Percentiles rank a stretch among this genome's conserved stretches.
Conservation (phyloP, 2,329 filamentous ascomycete species). For the Pseudocercospora musae region DNA sequence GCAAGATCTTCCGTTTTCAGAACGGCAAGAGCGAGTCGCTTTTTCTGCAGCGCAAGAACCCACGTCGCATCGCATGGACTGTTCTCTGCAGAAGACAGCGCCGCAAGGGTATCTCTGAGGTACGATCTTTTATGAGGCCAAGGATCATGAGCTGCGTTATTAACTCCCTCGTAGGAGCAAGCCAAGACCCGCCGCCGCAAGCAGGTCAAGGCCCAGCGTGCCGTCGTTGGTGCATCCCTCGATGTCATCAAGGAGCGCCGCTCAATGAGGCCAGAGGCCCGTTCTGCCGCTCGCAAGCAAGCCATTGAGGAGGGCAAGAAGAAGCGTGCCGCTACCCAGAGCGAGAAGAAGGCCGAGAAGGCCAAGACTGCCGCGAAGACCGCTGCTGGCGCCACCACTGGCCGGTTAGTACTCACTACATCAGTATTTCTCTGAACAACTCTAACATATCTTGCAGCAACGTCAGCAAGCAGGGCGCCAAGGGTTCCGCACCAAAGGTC, state of each 20-base stretch:
- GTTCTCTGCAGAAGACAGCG: constrained; percentile 97
- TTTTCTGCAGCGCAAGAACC: constrained; percentile 99
- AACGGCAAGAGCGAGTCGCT: constrained; percentile 99
- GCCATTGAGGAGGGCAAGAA: constrained; percentile 99
- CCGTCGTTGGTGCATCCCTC: constrained; percentile 97
- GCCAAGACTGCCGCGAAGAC: constrained; percentile 87
- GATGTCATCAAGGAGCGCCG: constrained; percentile 99
- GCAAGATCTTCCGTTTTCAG: constrained; percentile 99
- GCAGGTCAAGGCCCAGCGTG: constrained; percentile 97
- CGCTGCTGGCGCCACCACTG: constrained; percentile 68
- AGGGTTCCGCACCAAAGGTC: constrained; percentile 84
- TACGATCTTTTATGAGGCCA: constrained; percentile 52
- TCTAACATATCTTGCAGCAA: constrained; percentile 52
- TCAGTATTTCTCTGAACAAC: background rate
- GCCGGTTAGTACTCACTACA: constrained; percentile 40
- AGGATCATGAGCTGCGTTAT: constrained; percentile 5
- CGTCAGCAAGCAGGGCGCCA: constrained; percentile 90
- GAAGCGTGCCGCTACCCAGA: constrained; percentile 86
- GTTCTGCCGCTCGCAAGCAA: constrained; percentile 79
- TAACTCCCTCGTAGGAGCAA: constrained; percentile 69
- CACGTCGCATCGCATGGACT: constrained; percentile 98
- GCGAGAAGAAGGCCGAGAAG: constrained; percentile 98
- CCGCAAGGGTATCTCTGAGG: constrained; percentile 99
- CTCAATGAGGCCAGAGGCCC: constrained; percentile 89
- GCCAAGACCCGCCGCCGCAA: constrained; percentile 99